Base-by-base conservation (phyloP, 2,329 filamentous ascomycete genomes). In the Ceratocystis smalleyi region DNA sequence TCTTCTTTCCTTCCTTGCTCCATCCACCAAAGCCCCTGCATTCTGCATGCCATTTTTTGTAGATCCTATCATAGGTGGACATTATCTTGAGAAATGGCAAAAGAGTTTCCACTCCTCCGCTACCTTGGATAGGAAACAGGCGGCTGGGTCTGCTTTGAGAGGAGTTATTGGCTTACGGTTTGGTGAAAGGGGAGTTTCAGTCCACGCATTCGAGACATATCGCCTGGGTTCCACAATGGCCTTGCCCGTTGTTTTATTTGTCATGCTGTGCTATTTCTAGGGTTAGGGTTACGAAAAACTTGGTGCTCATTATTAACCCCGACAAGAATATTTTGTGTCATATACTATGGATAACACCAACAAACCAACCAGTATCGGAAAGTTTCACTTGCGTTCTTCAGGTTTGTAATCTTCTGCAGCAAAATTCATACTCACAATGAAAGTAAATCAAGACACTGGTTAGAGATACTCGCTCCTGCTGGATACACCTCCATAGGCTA, bases 381-480 rank as follows among this genome's bases (percentile, higher is more conserved):
- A 19, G 54, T 7, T n/a, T 32, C 15, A 35, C 35, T 15, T 40
- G 27, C 27, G 15, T 19, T 27, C 4, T 54, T 30, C 2, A 54
- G 3, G 24, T 54, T 12, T 24, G 8, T n/a, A 15, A 6, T 1
- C 5, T 57, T 35, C 5, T 8, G 7, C 10, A 3, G 47, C n/a
- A 3, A 32, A 32, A 12, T 6, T 57, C 17, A 64, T 10, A 30
- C 54, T 45, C 49, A 72, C 67, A 64, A 80, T 80, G 78, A 76
- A 69, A 68, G 65, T 78, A 62, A 80, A 80, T 67, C 71, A 78
- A 64, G 69, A 73, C 43, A 77, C 72, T 62, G 76, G 79, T 78
- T 67, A 69, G 69, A n/a, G 22, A 12, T 22, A 7, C 10, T 0
- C 19, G 5, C 47, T n/a, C 12, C 30, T 4, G 15, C 10, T 8